Conservation (phyloP, 73 alveolate genomes). For the Symbiodinium pilosum region DNA sequence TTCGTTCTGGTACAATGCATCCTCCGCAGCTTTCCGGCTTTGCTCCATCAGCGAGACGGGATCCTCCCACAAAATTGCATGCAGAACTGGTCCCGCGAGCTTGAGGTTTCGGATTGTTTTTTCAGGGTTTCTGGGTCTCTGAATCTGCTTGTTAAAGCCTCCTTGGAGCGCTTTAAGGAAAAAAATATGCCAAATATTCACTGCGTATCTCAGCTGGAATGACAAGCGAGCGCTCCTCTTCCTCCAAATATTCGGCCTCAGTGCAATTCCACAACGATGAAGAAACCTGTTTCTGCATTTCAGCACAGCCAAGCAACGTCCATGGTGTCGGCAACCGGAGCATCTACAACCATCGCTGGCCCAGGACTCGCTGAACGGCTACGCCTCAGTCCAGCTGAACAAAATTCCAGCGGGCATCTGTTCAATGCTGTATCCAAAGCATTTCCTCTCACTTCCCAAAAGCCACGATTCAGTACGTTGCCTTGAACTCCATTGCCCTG, state of each 20-base stretch:
- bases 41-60: conserved; percentile 7
- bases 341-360: neutral
- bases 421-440: neutral
- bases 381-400: neutral
- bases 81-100: neutral
- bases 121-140: neutral
- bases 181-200: neutral
- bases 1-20: conserved; percentile 17
- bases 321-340: neutral
- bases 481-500: neutral
- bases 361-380: conserved; percentile 2
- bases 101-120: neutral
- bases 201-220: neutral
- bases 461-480: neutral
- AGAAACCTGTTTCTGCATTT: neutral
- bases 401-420: neutral
- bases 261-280: neutral
- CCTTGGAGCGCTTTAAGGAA: neutral
- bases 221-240: neutral
- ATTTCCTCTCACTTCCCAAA: neutral
- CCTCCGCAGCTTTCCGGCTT: conserved; percentile 15
- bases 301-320: neutral
- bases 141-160: neutral
- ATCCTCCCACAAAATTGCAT: neutral
- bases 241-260: neutral